Evolutionary conservation across 371 early-diverging fungal species (phyloP).

Genomic region (Rhizopus delemar): DNA sequence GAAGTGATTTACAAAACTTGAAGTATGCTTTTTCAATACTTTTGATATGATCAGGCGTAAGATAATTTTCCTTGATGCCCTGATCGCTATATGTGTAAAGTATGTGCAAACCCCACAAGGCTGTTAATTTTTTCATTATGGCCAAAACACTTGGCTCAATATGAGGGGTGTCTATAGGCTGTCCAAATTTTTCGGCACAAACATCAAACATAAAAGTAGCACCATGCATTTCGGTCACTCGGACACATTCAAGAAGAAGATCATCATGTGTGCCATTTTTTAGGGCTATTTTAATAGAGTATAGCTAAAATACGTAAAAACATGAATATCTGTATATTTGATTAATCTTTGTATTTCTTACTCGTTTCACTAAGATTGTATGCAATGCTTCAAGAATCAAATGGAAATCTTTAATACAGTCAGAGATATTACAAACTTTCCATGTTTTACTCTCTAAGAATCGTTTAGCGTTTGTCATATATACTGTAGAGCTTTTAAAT

Average conservation of each 20-base stretch:
- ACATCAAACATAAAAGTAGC: conserved; percentile 36
- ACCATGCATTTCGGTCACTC: conserved; percentile 42
- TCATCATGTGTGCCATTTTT: conserved; percentile 29
- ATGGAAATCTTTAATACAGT: conserved; percentile 27
- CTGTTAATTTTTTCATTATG: conserved; percentile 39
- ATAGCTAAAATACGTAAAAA: conserved; percentile 20
- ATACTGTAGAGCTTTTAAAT: conserved; percentile 40
- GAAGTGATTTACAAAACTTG: conserved; percentile 19
- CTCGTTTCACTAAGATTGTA: conserved; percentile 30
- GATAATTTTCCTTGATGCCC: conserved; percentile 54
- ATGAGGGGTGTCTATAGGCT: conserved; percentile 27
- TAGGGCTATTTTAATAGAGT: conserved; percentile 31
- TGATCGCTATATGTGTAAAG: conserved; percentile 48
- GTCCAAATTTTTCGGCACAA: conserved; percentile 30
- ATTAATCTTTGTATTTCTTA: conserved; percentile 26
- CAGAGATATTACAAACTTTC: conserved; percentile 21
- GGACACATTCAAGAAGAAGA: conserved; percentile 36
- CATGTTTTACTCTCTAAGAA: conserved; percentile 23
- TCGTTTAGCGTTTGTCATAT: conserved; percentile 31
- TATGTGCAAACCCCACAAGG: conserved; percentile 44
- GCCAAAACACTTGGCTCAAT: conserved; percentile 15
- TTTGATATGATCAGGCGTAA: conserved; percentile 50
- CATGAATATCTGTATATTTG: neutral
- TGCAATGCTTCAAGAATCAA: conserved; percentile 34
- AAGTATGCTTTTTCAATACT: conserved; percentile 45